Percentiles rank a stretch among this genome's conserved stretches.
These are phyloP conservation scores for Funneliformis mosseae DNA, from an alignment of 192 early-diverging fungal genomes.

Conservation along the genomic window DNA sequence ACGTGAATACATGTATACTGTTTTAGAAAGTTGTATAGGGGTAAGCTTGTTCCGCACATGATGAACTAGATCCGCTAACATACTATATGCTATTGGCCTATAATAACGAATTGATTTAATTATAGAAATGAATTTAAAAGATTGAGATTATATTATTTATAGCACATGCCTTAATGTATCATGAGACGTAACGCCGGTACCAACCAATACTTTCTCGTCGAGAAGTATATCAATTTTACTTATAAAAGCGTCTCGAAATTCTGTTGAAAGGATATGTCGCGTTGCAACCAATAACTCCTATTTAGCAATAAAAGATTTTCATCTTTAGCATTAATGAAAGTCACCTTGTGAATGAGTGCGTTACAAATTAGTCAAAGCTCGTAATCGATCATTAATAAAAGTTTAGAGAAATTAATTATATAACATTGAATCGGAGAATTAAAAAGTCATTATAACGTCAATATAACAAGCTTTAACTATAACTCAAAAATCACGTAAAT, in stretches of 20 bases:
- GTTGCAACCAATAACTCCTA: slow-evolving; percentile 94
- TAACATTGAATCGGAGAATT: too few species aligned
- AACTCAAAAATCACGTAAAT: too few species aligned
- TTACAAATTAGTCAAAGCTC: too few species aligned
- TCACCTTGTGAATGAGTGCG: too few species aligned
- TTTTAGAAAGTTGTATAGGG: slow-evolving; percentile 74
- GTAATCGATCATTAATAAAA: too few species aligned
- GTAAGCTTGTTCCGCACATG: slow-evolving; percentile 88
- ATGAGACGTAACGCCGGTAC: slow-evolving; percentile 88
- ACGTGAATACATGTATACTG: slow-evolving; percentile 88
- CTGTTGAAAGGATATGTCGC: slow-evolving; percentile 91
- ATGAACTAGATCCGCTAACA: slow-evolving; percentile 95
- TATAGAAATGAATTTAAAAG: neutral
- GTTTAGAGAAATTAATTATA: too few species aligned
- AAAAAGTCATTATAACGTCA: too few species aligned
- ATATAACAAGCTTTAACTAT: too few species aligned
- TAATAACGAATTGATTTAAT: neutral
- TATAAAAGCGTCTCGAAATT: slow-evolving; percentile 87
- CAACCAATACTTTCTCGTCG: slow-evolving; percentile 92
- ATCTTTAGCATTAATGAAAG: neutral
- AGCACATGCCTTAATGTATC: slow-evolving; percentile 77
- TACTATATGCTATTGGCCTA: slow-evolving; percentile 89
- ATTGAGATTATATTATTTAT: neutral
- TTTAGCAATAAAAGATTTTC: neutral
- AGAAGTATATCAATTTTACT: slow-evolving; percentile 90